Evolutionary conservation across 495 filamentous ascomycete genomes (phyloP).

Genomic region (Monascus purpureus): DNA sequence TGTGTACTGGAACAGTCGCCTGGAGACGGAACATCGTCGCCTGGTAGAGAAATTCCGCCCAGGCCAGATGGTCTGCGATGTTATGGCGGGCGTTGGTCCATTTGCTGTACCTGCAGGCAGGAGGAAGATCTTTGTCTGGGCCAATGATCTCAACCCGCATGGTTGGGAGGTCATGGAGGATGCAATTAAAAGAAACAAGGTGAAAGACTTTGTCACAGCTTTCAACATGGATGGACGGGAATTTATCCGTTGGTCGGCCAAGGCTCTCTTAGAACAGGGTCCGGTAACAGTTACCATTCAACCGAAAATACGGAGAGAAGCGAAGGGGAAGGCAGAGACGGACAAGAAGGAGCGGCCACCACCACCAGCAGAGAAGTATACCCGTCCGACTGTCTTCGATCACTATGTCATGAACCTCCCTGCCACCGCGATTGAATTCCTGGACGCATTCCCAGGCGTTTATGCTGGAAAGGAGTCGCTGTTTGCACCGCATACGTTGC

Average conservation of each 20-base stretch:
- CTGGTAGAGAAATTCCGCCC: constrained; percentile 63
- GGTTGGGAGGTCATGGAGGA: constrained; percentile 56
- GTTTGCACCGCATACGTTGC: constrained; percentile 45
- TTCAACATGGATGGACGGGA: constrained; percentile 66
- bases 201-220: constrained; percentile 56
- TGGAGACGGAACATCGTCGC: constrained; percentile 77
- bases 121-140: constrained; percentile 86
- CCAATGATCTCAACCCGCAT: constrained; percentile 92
- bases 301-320: constrained; percentile 16
- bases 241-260: constrained; percentile 62
- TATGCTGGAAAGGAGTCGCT: constrained; percentile 54
- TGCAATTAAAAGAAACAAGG: constrained; percentile 68
- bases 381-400: constrained; percentile 52
- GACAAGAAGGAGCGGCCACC: constrained; percentile 12
- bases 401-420: constrained; percentile 98
- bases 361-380: constrained; percentile 27
- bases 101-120: constrained; percentile 89
- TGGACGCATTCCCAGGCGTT: constrained; percentile 71
- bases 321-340: constrained; percentile 9
- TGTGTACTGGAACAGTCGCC: constrained; percentile 93
- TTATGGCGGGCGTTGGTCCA: constrained; percentile 95
- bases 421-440: constrained; percentile 70
- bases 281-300: constrained; percentile 32
- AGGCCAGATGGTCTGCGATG: constrained; percentile 85
- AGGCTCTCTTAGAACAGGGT: constrained; percentile 39